Percentiles rank a stretch among this genome's conserved stretches.
phyloP scores from a whole-genome alignment of 441 rosid species.

The Syzygium malaccense region DNA sequence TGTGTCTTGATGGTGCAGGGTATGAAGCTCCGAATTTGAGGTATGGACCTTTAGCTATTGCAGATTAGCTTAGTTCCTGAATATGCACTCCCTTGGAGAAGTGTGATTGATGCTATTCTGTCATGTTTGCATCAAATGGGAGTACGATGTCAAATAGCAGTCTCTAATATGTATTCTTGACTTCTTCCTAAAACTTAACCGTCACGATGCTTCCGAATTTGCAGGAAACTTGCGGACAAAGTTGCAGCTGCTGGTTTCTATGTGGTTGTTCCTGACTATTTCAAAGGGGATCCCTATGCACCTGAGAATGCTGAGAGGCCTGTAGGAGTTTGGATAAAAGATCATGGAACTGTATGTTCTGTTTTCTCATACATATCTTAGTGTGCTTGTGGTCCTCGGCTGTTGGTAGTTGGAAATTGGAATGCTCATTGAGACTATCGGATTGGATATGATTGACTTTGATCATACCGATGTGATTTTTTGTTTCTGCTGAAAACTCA shows the following conservation, averaged over 20 bases:
- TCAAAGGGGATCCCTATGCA: constrained; percentile 6
- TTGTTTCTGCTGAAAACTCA: not conserved
- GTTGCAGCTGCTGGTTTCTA: constrained; percentile 19
- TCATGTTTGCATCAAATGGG: not conserved
- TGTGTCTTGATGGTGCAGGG: not conserved
- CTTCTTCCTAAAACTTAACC: not conserved
- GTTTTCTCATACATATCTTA: not conserved
- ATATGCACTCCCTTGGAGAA: not conserved
- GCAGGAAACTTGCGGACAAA: constrained; percentile 17
- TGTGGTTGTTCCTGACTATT: constrained; percentile 13
- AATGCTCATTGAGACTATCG: not conserved
- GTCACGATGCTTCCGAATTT: not conserved
- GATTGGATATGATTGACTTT: not conserved
- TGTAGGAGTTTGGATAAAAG: constrained; percentile 12
- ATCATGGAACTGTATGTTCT: constrained; percentile 14
- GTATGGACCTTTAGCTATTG: not conserved
- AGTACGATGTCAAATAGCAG: not conserved
- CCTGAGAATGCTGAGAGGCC: constrained; percentile 13
- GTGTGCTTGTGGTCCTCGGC: not conserved
- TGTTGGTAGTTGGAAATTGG: not conserved
- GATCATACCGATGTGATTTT: not conserved
- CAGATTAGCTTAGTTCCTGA: not conserved
- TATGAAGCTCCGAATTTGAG: constrained; percentile 15
- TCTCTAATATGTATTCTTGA: not conserved
- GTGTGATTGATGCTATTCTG: not conserved